A percentile compares a stretch with the other conserved stretches of the same genome.
Evolutionary conservation across 352 stramenopile genomes (phyloP).

Genomic region (Pythium apleroticum): DNA sequence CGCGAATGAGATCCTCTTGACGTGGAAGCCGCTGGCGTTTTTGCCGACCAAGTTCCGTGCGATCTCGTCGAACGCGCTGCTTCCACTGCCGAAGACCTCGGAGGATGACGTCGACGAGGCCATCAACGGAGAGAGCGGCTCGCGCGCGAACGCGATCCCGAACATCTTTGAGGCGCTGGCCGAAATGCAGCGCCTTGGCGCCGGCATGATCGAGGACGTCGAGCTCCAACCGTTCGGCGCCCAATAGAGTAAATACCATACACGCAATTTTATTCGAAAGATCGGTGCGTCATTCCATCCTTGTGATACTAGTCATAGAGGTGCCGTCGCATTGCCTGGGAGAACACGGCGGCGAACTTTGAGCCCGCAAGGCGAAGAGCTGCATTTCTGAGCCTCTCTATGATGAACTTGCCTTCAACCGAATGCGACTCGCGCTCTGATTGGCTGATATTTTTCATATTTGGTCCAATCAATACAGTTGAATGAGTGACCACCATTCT

Average conservation of each 20-base stretch:
- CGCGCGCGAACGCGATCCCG: slow-evolving; percentile 51
- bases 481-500: slow-evolving; percentile 24
- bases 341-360: no score
- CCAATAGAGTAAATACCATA: slow-evolving; percentile 19
- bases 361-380: no score
- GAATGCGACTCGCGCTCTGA: no score
- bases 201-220: slow-evolving; percentile 57
- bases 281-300: no score
- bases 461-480: background rate
- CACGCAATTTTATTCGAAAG: background rate
- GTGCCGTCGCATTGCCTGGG: no score
- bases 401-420: no score
- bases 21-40: slow-evolving; percentile 82
- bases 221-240: slow-evolving; percentile 52
- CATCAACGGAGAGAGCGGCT: slow-evolving; percentile 24
- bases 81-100: slow-evolving; percentile 42
- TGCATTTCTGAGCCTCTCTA: no score
- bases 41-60: slow-evolving; percentile 78
- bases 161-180: slow-evolving; percentile 79
- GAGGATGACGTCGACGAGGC: slow-evolving; percentile 25
- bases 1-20: slow-evolving; percentile 61
- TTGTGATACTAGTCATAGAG: no score
- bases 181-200: slow-evolving; percentile 69
- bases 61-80: slow-evolving; percentile 64
- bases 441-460: no score